Evolutionary conservation across 2,329 filamentous ascomycete species (phyloP).

Genomic region (Colletotrichum ledebouriae): DNA sequence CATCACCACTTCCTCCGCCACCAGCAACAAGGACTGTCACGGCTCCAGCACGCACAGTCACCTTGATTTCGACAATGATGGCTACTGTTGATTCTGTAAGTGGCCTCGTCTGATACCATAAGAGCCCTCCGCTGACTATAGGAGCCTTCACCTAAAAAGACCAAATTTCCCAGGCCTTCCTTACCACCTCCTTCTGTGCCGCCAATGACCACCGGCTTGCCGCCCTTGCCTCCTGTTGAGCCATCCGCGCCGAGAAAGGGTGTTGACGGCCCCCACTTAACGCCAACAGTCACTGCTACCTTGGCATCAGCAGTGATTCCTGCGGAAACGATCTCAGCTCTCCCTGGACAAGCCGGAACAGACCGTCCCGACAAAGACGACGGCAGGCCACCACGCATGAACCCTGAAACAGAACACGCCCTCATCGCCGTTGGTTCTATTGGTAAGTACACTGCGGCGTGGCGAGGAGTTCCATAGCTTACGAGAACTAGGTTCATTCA

Average conservation of each 20-base stretch:
- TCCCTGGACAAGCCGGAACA: constrained; percentile 31
- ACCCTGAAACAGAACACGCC: constrained; percentile 49
- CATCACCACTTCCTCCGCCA: constrained; percentile 21
- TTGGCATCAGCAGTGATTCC: constrained; percentile 34
- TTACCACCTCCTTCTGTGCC: neutral
- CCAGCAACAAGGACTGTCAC: constrained; percentile 33
- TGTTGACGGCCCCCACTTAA: constrained; percentile 17
- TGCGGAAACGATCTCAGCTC: constrained; percentile 31
- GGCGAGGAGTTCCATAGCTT: neutral
- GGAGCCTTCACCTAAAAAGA: constrained; percentile 20
- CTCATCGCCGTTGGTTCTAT: constrained; percentile 53
- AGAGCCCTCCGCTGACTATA: neutral
- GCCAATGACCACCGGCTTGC: constrained; percentile 2
- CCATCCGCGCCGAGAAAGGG: constrained; percentile 39
- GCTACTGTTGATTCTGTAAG: constrained; percentile 24
- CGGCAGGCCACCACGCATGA: constrained; percentile 41
- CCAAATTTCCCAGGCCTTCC: constrained; percentile 10
- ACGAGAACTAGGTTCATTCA: constrained; percentile 55
- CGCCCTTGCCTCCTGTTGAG: constrained; percentile 34
- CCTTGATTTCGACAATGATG: constrained; percentile 34
- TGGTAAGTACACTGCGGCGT: constrained; percentile 45
- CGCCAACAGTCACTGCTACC: constrained; percentile 36
- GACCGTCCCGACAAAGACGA: constrained; percentile 26
- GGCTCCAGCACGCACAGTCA: constrained; percentile 29
- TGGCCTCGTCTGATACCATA: neutral